A percentile compares a stretch with the other conserved stretches of the same genome.
These are phyloP conservation scores for Poronia punctata DNA, from an alignment of 495 filamentous ascomycete species.

Conservation along the genomic window DNA sequence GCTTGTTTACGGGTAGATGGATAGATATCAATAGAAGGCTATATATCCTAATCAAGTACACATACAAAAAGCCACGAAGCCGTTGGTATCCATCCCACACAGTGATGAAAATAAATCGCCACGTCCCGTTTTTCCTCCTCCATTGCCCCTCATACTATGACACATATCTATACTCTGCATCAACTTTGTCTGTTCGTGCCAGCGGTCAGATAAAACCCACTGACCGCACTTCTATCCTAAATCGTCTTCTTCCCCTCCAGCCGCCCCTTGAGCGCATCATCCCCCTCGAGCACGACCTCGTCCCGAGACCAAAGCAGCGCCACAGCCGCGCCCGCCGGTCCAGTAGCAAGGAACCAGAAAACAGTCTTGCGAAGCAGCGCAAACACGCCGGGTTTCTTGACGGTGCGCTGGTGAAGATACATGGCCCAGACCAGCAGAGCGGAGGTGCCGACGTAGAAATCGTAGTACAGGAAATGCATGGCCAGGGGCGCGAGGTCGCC, in stretches of 20 bases:
- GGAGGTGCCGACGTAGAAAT: slow-evolving; percentile 46
- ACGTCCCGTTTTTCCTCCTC: too few relatives aligned
- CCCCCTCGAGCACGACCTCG: slow-evolving; percentile 33
- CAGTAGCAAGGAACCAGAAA: slow-evolving; percentile 37
- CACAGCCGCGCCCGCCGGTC: slow-evolving; percentile 44
- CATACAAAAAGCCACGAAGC: too few relatives aligned
- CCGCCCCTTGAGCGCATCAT: slow-evolving; percentile 10
- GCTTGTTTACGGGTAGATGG: slow-evolving; percentile 24
- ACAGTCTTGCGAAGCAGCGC: slow-evolving; percentile 34
- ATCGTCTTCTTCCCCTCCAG: slow-evolving; percentile 8
- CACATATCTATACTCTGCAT: not conserved
- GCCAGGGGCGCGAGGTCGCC: slow-evolving; percentile 42
- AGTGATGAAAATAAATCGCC: not conserved
- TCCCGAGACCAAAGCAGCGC: slow-evolving; percentile 54
- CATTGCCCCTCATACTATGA: too few relatives aligned
- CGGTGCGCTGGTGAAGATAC: slow-evolving; percentile 35
- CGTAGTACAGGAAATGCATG: slow-evolving; percentile 51
- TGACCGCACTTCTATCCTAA: too few relatives aligned
- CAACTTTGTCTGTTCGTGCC: not conserved
- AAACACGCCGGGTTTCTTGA: slow-evolving; percentile 21
- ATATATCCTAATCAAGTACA: too few relatives aligned
- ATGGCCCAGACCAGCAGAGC: slow-evolving; percentile 51
- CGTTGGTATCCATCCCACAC: too few relatives aligned
- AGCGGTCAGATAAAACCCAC: too few relatives aligned
- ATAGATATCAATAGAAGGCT: too few relatives aligned